Percentiles rank a stretch among this genome's conserved stretches.
These are phyloP conservation scores for Pleurotus sapidus DNA, from an alignment of 768 basidiomycete genomes.

Conservation along the genomic window DNA sequence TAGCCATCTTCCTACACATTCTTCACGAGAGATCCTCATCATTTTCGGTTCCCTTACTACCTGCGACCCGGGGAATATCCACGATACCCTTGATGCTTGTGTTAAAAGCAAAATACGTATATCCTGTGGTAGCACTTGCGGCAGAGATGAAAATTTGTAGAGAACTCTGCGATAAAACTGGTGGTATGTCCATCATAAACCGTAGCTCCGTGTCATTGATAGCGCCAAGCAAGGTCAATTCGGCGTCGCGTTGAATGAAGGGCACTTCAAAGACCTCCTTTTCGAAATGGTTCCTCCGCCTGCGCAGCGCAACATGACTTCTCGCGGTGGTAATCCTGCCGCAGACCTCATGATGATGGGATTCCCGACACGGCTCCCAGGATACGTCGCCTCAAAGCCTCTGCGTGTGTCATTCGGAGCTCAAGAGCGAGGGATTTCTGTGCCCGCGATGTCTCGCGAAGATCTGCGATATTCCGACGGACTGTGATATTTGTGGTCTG, in stretches of 20 bases:
- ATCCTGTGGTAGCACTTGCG: conserved; percentile 88
- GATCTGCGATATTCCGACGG: conserved; percentile 97
- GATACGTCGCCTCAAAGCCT: conserved; percentile 79
- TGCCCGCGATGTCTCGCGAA: conserved; percentile 93
- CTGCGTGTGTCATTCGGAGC: conserved; percentile 90
- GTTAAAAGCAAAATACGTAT: conserved; percentile 84
- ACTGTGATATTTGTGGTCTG: conserved; percentile 94
- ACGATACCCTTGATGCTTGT: conserved; percentile 88
- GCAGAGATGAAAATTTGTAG: conserved; percentile 99
- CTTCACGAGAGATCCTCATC: conserved; percentile 92
- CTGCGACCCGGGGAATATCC: conserved; percentile 95
- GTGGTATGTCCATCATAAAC: conserved; percentile 53
- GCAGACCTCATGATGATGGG: conserved; percentile 99
- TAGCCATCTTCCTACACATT: conserved; percentile 96
- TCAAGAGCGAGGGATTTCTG: conserved; percentile 91
- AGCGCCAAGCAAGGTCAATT: conserved; percentile 60
- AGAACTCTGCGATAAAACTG: conserved; percentile 87
- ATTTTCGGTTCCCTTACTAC: conserved; percentile 96
- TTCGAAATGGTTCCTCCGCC: conserved; percentile 97
- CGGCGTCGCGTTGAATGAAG: conserved; percentile 97
- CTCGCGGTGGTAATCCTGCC: conserved; percentile 49
- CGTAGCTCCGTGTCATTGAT: conserved; percentile 6
- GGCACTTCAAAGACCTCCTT: conserved; percentile 92
- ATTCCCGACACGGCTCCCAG: conserved; percentile 89
- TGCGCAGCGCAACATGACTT: conserved; percentile 60